A percentile compares a stretch with the other conserved stretches of the same genome.
Evolutionary conservation across 345 rosid genomes (phyloP).

Genomic region (Citrus medica): DNA sequence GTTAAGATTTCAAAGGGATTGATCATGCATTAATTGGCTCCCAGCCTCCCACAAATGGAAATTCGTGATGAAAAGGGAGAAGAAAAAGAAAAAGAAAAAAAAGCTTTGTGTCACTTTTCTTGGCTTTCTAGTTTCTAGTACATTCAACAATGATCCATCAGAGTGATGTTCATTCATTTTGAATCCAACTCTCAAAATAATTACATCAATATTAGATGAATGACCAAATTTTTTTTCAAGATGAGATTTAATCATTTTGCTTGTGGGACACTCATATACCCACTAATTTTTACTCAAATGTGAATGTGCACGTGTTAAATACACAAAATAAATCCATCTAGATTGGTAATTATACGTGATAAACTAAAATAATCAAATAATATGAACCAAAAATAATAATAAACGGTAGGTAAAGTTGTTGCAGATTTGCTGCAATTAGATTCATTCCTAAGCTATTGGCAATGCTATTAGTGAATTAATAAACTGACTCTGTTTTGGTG

Average conservation of each 20-base stretch:
- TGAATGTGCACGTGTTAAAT: background rate
- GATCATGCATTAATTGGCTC: background rate
- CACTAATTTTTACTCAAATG: background rate
- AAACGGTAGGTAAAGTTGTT: constrained; percentile 19
- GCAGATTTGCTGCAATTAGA: background rate
- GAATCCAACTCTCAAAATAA: background rate
- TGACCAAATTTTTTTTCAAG: background rate
- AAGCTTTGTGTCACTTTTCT: background rate
- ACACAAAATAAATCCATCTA: background rate
- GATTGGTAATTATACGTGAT: background rate
- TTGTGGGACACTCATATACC: background rate
- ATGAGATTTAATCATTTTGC: background rate
- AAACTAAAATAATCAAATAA: background rate
- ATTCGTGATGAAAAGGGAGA: background rate
- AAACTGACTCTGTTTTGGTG: background rate
- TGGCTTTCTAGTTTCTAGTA: background rate
- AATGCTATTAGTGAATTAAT: background rate
- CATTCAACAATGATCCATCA: background rate
- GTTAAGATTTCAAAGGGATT: background rate
- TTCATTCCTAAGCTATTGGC: background rate
- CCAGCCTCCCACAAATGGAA: background rate
- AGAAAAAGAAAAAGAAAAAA: too few species aligned
- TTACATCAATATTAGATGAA: background rate
- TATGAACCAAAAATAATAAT: too few species aligned
- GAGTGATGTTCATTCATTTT: background rate